Conservation (phyloP, 305 asterid species). For the Rubia occidens region DNA sequence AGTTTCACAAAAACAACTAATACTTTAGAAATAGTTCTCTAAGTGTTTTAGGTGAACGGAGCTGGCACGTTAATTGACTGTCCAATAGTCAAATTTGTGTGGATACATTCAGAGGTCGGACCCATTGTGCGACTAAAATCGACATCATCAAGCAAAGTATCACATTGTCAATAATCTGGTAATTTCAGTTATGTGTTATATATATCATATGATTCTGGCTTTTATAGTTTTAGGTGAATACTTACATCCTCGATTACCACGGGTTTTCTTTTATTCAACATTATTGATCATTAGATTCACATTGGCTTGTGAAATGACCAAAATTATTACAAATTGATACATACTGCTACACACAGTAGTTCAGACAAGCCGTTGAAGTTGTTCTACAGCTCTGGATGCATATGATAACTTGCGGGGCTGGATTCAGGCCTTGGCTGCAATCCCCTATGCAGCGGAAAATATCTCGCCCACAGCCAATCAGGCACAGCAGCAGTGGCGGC, state of each 20-base stretch:
- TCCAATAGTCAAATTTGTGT: too few species aligned
- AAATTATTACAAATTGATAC: neutral
- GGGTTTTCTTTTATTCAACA: neutral
- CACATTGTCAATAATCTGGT: too few species aligned
- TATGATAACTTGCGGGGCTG: neutral
- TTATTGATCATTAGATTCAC: neutral
- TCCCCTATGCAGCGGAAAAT: neutral
- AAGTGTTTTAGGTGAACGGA: too few species aligned
- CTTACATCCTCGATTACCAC: neutral
- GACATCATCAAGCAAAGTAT: too few species aligned
- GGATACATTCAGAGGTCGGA: too few species aligned
- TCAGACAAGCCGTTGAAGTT: neutral
- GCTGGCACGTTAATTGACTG: too few species aligned
- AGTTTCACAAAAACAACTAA: too few species aligned
- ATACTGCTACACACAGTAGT: neutral
- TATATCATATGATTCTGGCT: too few species aligned
- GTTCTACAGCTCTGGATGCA: constrained; percentile 2
- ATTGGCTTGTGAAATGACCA: neutral
- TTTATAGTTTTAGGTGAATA: too few species aligned
- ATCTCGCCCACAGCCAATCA: neutral
- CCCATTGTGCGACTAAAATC: too few species aligned
- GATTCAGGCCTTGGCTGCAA: neutral
- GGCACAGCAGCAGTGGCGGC: neutral
- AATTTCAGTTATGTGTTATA: too few species aligned
- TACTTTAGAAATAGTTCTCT: too few species aligned